Evolutionary conservation across 805 yeast species (phyloP).

Genomic region (Crinitomyces ghanaensis): DNA sequence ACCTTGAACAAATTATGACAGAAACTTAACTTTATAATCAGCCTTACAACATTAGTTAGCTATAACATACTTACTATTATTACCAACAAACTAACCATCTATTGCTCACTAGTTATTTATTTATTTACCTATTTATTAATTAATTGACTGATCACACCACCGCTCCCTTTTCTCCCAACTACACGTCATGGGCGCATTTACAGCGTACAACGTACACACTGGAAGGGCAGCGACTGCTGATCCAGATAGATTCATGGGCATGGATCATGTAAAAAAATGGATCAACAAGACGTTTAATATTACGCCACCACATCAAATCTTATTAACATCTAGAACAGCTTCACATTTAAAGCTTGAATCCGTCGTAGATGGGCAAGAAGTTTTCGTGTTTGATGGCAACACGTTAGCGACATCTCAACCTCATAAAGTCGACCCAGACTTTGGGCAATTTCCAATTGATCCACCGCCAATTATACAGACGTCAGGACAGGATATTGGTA

Average conservation of each 20-base stretch:
- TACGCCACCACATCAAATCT: slow-evolving; percentile 17
- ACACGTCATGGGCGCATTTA: slow-evolving; percentile 13
- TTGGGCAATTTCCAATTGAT: slow-evolving; percentile 3
- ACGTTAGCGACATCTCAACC: slow-evolving; percentile 5
- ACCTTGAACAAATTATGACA: too few species aligned
- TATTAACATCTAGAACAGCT: slow-evolving; percentile 20
- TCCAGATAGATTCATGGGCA: slow-evolving; percentile 14
- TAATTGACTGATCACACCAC: too few species aligned
- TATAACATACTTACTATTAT: too few species aligned
- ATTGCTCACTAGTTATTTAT: too few species aligned
- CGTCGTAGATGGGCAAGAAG: slow-evolving; percentile 16
- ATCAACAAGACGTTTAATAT: slow-evolving; percentile 12
- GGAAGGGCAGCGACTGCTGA: slow-evolving; percentile 15
- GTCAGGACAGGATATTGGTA: not conserved
- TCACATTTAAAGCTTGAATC: slow-evolving; percentile 20
- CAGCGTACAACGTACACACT: slow-evolving; percentile 18
- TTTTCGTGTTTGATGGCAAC: slow-evolving; percentile 22
- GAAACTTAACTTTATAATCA: too few species aligned
- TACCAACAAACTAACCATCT: too few species aligned
- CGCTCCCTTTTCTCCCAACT: too few species aligned
- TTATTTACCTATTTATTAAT: too few species aligned
- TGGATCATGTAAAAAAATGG: slow-evolving; percentile 16
- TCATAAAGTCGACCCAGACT: not conserved
- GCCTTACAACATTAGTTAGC: too few species aligned
- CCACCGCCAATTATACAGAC: not conserved